Percentiles rank a stretch among this genome's conserved stretches.
phyloP scores from a whole-genome alignment of 139 green algal species.

The Volvox reticuliferus region DNA sequence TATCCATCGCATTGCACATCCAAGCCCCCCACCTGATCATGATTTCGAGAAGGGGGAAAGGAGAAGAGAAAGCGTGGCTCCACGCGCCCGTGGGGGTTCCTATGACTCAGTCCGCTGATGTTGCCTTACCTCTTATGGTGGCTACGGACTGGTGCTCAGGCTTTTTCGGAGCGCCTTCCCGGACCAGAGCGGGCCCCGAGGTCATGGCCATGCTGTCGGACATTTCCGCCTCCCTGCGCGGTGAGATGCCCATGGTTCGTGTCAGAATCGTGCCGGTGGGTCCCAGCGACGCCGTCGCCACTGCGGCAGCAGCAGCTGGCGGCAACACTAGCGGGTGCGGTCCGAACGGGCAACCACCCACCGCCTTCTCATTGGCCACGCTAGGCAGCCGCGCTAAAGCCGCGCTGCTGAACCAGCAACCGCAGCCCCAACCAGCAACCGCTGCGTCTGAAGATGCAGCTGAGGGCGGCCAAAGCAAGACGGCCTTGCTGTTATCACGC shows the following conservation, averaged over 20 bases:
- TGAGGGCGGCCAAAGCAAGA: constrained; percentile 38
- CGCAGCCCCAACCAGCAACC: neutral
- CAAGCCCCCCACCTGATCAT: too few species aligned
- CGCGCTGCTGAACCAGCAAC: constrained; percentile 22
- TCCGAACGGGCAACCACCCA: too few species aligned
- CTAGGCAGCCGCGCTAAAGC: constrained; percentile 12
- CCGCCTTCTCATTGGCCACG: neutral
- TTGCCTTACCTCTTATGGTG: too few species aligned
- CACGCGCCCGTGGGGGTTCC: too few species aligned
- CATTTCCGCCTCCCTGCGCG: constrained; percentile 73
- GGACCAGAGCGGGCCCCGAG: neutral
- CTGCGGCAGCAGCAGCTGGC: constrained; percentile 4
- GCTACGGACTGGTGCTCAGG: neutral
- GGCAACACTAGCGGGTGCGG: too few species aligned
- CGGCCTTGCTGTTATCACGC: constrained; percentile 55
- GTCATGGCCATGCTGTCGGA: neutral
- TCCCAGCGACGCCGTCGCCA: neutral
- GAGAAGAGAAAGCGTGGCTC: too few species aligned
- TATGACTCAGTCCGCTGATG: too few species aligned
- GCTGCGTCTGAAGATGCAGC: neutral
- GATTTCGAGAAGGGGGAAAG: too few species aligned
- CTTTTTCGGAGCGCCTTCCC: neutral
- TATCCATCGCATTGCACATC: too few species aligned
- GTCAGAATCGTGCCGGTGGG: constrained; percentile 41
- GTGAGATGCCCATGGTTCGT: constrained; percentile 73